Conservation (phyloP, 1,284 basidiomycete species). For the Athelia sp. region DNA sequence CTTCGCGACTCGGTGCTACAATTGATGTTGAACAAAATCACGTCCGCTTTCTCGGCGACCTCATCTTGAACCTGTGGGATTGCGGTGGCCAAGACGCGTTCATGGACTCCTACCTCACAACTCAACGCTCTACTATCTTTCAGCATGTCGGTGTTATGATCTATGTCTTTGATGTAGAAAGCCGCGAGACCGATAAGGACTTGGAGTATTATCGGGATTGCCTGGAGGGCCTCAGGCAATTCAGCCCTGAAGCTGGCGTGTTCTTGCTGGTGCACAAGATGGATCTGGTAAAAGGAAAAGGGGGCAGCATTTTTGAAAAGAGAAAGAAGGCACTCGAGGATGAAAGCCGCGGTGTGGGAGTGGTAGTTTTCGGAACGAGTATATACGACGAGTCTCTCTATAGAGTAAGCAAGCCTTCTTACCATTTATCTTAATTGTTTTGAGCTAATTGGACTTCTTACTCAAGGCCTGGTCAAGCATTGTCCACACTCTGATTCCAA, state of each 20-base stretch:
- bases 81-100: slow-evolving; percentile 98
- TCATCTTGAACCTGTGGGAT: slow-evolving; percentile 95
- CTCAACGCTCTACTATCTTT: slow-evolving; percentile 90
- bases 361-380: slow-evolving; percentile 87
- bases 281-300: slow-evolving; percentile 73
- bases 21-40: slow-evolving; percentile 98
- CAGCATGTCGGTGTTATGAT: slow-evolving; percentile 95
- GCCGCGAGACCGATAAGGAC: slow-evolving; percentile 71
- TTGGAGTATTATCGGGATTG: slow-evolving; percentile 86
- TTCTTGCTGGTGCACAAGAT: slow-evolving; percentile 98
- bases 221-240: slow-evolving; percentile 72
- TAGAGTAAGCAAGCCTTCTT: slow-evolving; percentile 51
- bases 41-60: slow-evolving; percentile 92
- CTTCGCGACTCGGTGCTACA: slow-evolving; percentile 88
- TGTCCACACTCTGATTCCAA: slow-evolving; percentile 95
- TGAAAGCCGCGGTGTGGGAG: slow-evolving; percentile 51
- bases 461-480: slow-evolving; percentile 94
- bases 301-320: slow-evolving; percentile 56
- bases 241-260: slow-evolving; percentile 77
- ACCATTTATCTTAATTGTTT: slow-evolving; percentile 6
- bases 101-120: slow-evolving; percentile 93
- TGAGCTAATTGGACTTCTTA: slow-evolving; percentile 2
- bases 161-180: slow-evolving; percentile 95
- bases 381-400: slow-evolving; percentile 98
- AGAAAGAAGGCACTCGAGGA: slow-evolving; percentile 66